Evolutionary conservation across 139 green algal species (phyloP), one percentile per base, ranked within the genome.

Genomic region (Chlorella sorokiniana): DNA sequence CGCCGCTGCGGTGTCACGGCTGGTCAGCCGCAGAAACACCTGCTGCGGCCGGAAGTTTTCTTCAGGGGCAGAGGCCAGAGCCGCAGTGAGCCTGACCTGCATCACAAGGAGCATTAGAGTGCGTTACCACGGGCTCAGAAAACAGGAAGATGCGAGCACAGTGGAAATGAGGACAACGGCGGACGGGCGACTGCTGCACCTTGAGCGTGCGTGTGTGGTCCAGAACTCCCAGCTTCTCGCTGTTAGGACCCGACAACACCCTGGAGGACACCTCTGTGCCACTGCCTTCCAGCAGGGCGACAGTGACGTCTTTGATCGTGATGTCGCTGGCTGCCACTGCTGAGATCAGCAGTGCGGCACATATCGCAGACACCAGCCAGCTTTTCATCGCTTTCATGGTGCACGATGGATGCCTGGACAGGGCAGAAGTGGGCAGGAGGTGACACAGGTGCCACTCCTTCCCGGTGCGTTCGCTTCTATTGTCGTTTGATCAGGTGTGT

Each of bases 201-300:
- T 77, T 69, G 16, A 83, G 65, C 9, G 78, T 77, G 29, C 67
- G 64, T 27, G 78, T 77, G 51, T 83, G 65, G 44, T 83, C 78
- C 27, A 83, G 67, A 16, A 29, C 23, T 22, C 74, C 42, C 27
- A 40, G 75, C 40, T 56, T 29, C 8, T n/a, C 38, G 2, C 59
- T 37, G 22, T 29, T 27, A 16, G 75, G 73, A 7, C 52, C 54
- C 8, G 54, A 23, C 25, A 79, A 33, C 33, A 22, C 41, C 20
- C 51, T 31, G 33, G 51, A 44, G 20, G 29, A 25, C 23, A 29
- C 73, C 22, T 25, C 37, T 3, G 35, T 52, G 73, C 73, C 73
- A 38, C 73, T 79, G 27, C 52, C 73, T 38, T 79, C 73, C 73
- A 79, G 51, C 73, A 79, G 23, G 54, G 37, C 69, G 31, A 79